Evolutionary conservation across 2,329 filamentous ascomycete species (phyloP).

Genomic region (Phialophora macrospora): DNA sequence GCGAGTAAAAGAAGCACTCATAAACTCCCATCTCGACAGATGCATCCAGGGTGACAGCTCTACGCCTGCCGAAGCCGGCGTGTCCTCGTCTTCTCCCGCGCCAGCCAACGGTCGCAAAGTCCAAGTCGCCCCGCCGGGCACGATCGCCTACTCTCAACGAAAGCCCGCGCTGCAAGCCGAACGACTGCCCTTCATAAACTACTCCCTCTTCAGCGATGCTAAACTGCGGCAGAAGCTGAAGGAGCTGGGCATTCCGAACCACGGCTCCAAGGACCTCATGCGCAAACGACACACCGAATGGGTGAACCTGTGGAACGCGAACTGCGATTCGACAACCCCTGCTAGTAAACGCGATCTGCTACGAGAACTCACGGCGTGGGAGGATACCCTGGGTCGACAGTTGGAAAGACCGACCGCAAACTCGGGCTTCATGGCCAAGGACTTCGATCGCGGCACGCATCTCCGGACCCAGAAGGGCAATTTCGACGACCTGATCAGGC

Average conservation of each 20-base stretch:
- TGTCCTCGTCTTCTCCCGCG: constrained; percentile 21
- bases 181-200: constrained; percentile 79
- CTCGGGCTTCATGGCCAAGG: constrained; percentile 75
- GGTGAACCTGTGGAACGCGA: constrained; percentile 95
- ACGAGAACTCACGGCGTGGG: constrained; percentile 82
- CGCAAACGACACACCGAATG: constrained; percentile 87
- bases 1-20: constrained; percentile 77
- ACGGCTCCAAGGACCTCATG: constrained; percentile 70
- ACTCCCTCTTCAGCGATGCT: constrained; percentile 80
- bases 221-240: constrained; percentile 78
- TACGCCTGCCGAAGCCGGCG: constrained; percentile 23
- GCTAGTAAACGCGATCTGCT: constrained; percentile 73
- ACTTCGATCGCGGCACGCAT: constrained; percentile 83
- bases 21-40: constrained; percentile 80
- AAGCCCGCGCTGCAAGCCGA: constrained; percentile 49
- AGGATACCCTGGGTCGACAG: constrained; percentile 74
- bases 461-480: constrained; percentile 71
- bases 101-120: constrained; percentile 19
- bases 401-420: constrained; percentile 16
- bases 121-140: constrained; percentile 25
- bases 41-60: constrained; percentile 52
- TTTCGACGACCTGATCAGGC: constrained; percentile 77
- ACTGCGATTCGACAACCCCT: constrained; percentile 81
- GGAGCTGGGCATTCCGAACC: constrained; percentile 76
- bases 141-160: constrained; percentile 34